Percentiles rank a stretch among this genome's conserved stretches.
Conservation (phyloP, 352 stramenopile genomes). For the Phytophthora brassicae region DNA sequence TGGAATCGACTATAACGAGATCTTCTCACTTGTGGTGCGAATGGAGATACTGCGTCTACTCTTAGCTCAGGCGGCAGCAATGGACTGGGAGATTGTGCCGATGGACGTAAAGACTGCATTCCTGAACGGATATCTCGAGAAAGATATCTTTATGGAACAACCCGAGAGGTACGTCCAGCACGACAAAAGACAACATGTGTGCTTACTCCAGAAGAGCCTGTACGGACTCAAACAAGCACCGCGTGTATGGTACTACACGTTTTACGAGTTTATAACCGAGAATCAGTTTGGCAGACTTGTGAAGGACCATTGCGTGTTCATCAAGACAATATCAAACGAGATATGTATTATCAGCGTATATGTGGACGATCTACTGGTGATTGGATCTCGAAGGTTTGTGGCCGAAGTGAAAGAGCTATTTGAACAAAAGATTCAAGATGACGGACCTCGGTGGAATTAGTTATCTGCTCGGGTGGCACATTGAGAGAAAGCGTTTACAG, state of each 20-base stretch:
- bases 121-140: constrained; percentile 15
- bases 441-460: constrained; percentile 12
- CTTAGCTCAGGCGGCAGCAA: no score
- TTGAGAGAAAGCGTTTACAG: background rate
- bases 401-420: background rate
- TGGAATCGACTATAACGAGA: no score
- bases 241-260: constrained; percentile 8
- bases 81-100: background rate
- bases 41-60: no score
- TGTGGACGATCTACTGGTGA: constrained; percentile 17
- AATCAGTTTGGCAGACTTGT: no score
- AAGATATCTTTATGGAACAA: constrained; percentile 29
- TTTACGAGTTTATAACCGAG: background rate
- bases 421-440: constrained; percentile 18
- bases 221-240: constrained; percentile 20
- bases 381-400: background rate
- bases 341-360: constrained; percentile 14
- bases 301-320: no score
- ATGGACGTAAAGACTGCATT: constrained; percentile 35
- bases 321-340: no score
- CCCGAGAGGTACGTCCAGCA: constrained; percentile 1
- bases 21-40: no score
- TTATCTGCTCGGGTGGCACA: background rate
- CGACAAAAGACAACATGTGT: background rate
- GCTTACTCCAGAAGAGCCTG: constrained; percentile 15